phyloP scores from a whole-genome alignment of 192 early-diverging fungal species.

The Backusella tuberculispora region DNA sequence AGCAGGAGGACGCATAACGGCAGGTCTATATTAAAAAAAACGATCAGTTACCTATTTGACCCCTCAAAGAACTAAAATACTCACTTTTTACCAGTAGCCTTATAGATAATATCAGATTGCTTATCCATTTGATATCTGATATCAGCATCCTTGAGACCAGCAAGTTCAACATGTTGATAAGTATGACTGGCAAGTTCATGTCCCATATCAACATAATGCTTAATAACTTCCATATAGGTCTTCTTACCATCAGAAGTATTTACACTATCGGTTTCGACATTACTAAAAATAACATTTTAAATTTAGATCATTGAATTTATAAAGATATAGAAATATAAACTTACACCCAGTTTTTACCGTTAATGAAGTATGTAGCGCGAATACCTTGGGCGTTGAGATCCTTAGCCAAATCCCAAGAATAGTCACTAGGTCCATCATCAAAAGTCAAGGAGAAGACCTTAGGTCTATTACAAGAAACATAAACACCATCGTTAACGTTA shows the following conservation, averaged over 20 bases:
- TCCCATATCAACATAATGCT: slow-evolving; percentile 20
- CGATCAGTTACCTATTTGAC: no score
- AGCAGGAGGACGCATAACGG: slow-evolving; percentile 56
- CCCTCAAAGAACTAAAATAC: not conserved
- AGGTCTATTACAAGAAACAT: slow-evolving; percentile 10
- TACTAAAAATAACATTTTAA: not conserved
- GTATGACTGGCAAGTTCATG: slow-evolving; percentile 42
- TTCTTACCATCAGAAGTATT: slow-evolving; percentile 19
- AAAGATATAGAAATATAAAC: not conserved
- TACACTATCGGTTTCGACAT: slow-evolving; percentile 22
- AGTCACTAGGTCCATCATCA: slow-evolving; percentile 54
- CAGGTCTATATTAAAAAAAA: not conserved
- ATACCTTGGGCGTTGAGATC: slow-evolving; percentile 24
- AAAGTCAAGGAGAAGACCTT: slow-evolving; percentile 60
- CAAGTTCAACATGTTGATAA: slow-evolving; percentile 24
- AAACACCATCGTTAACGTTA: not conserved
- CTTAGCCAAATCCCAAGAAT: slow-evolving; percentile 30
- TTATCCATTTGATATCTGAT: slow-evolving; percentile 29
- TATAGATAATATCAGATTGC: slow-evolving; percentile 20
- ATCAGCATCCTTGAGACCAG: slow-evolving; percentile 17
- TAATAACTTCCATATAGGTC: slow-evolving; percentile 30
- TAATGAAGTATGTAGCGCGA: slow-evolving; percentile 69
- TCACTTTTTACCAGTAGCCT: slow-evolving; percentile 30
- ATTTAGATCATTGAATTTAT: not conserved
- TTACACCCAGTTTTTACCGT: slow-evolving; percentile 60